Base-by-base conservation (phyloP, 352 stramenopile species). In the Sclerospora graminicola region DNA sequence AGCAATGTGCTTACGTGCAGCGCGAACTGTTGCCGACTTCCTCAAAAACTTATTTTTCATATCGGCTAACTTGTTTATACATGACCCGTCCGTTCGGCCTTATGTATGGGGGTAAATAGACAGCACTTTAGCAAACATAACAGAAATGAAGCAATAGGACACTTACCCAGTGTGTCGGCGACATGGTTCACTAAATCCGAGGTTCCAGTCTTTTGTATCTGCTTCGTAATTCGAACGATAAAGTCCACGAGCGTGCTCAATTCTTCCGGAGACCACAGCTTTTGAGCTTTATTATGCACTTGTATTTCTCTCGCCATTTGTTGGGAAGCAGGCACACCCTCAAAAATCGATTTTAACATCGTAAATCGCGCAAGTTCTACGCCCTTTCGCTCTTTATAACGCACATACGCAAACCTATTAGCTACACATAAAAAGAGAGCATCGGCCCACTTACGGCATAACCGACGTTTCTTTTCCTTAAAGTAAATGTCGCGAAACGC, bases 401-500 rank as follows among this genome's bases (percentile, higher is more conserved):
- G 19, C 23, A 18, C 13, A 31, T 10, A 30, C 21, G n/a, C 20
- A 40, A 8, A 11, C 4, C 1, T 26, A 23, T 49, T 10, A 47
- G 24, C 21, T 26, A 14, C 15, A 10, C 6, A 43, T 26, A 24
- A n/a, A n/a, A n/a, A n/a, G n/a, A 30, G 13, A 5, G 6, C 5
- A 34, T 13, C 13, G 10, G 8, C 18, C 33, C 18, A 58, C 58
- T 36, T 48, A 68, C 58, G 45, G 27, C 26, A 46, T 16, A 39
- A 24, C 9, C 47, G 50, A 24, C 38, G 50, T 13, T 69, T 66
- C 11, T 68, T 66, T 29, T 84, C 68, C 2, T 53, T 62, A 4
- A 83, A n/a, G 45, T 77, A 84, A 20, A 89, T 50, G 1, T 86
- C 70, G 7, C 72, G 69, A 18, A 86, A 53, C 28, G 70, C 53